Evolutionary conservation across 331 rosid genomes (phyloP).

Genomic region (Quercus phellos): DNA sequence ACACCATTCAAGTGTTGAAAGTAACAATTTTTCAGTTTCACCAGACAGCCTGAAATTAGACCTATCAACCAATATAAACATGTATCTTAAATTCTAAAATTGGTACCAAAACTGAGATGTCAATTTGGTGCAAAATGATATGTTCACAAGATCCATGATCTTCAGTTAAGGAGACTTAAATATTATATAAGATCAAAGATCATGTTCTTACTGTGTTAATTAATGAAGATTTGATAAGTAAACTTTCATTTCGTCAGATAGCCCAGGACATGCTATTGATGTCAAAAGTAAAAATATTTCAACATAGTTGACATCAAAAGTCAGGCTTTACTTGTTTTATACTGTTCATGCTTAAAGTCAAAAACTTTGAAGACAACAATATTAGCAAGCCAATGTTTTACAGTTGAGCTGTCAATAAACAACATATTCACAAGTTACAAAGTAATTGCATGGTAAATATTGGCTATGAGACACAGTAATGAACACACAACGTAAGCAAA

Average conservation of each 20-base stretch:
- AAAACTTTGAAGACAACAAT: too few species aligned
- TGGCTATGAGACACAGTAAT: not conserved
- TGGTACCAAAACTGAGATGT: not conserved
- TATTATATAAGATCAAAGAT: not conserved
- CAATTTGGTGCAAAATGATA: not conserved
- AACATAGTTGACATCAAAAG: too few species aligned
- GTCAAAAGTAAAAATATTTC: too few species aligned
- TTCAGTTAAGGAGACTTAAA: not conserved
- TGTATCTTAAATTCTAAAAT: too few species aligned
- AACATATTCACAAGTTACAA: not conserved
- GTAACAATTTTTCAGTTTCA: too few species aligned
- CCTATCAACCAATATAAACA: too few species aligned
- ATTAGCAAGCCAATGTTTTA: not conserved
- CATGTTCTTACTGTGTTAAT: not conserved
- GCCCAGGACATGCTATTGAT: not conserved
- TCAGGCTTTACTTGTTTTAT: too few species aligned
- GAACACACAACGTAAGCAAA: too few species aligned
- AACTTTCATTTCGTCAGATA: not conserved
- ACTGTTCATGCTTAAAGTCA: too few species aligned
- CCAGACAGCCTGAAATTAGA: too few species aligned
- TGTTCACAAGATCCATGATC: not conserved
- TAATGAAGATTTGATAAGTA: not conserved
- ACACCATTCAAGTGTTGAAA: too few species aligned
- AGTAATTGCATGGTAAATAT: not conserved
- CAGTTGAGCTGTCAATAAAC: not conserved